Base-by-base conservation (phyloP, 805 yeast species). In the Candida nemodendra region DNA sequence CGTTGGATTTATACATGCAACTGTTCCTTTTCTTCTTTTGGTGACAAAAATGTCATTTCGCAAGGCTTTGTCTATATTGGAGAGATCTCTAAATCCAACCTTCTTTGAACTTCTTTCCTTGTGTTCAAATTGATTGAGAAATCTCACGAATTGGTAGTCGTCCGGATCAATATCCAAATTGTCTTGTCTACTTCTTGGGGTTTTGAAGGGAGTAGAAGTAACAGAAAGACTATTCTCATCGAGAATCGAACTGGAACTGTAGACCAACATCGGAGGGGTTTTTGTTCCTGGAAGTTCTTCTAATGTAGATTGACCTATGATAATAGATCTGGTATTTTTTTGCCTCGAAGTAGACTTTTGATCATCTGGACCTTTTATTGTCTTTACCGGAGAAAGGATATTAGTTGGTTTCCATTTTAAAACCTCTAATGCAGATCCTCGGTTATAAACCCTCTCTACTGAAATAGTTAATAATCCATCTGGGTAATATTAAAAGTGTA, bases 241-340 rank as follows among this genome's bases (percentile, higher is more conserved):
- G 7, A 49, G 26, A 5, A 33, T 36, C 5, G 51, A 39, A 17
- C 39, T 36, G 5, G 54, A 38, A 22, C 51, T 49, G 34, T 38
- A 42, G 11, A 35, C 42, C 14, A 29, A 27, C n/a, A 34, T 27
- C 5, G 51, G 48, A 3, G 55, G 55, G 9, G 55, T 48, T 19
- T 22, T 32, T 8, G 50, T 39, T 2, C 55, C 55, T 3, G 55
- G 55, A 15, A 51, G 38, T 5, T 30, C 35, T 3, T 47, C 51
- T 17, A 51, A 34, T 5, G 53, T 48, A 3, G 33, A 27, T 21
- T 51, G 48, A 4, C 53, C 51, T 4, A 51, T 48, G 13, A 43
- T n/a, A n/a, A n/a, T n/a, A n/a, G n/a, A n/a, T n/a, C n/a, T n/a
- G n/a, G n/a, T n/a, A n/a, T n/a, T n/a, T n/a, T n/a, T n/a, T n/a